Conservation (phyloP, 495 filamentous ascomycete species). For the Penicillium ucsense region DNA sequence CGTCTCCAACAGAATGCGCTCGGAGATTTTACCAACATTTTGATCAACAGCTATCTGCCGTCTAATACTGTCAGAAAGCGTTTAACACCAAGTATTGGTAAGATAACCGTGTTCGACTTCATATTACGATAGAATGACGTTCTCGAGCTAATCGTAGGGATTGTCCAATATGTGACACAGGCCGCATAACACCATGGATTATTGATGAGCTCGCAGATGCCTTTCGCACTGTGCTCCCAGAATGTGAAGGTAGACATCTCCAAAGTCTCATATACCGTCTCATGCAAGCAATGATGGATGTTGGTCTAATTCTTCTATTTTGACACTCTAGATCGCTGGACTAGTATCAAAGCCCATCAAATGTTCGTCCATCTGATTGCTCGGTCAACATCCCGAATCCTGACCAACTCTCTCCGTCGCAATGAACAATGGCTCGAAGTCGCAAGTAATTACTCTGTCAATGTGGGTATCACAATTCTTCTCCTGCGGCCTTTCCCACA, state of each 20-base stretch:
- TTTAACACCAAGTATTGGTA: conserved; percentile 20
- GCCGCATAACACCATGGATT: conserved; percentile 16
- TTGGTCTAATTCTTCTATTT: background rate
- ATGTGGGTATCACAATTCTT: conserved; percentile 28
- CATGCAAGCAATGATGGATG: background rate
- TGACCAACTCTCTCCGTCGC: conserved; percentile 41
- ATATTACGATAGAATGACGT: background rate
- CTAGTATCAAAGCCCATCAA: conserved; percentile 13
- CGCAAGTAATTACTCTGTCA: conserved; percentile 44
- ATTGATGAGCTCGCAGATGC: conserved; percentile 21
- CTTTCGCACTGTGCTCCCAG: conserved; percentile 15
- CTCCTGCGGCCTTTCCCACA: conserved; percentile 25
- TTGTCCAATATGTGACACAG: conserved; percentile 1
- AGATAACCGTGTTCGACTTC: background rate
- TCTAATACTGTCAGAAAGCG: conserved; percentile 15
- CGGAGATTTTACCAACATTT: conserved; percentile 23
- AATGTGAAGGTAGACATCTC: conserved; percentile 14
- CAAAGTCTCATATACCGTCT: background rate
- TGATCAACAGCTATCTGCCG: conserved; percentile 16
- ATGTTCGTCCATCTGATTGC: conserved; percentile 38
- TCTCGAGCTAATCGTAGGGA: background rate
- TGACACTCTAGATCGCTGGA: conserved; percentile 13
- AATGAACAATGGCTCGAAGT: conserved; percentile 46
- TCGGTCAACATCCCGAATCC: conserved; percentile 45
- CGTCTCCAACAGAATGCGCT: conserved; percentile 15